Percentiles rank a stretch among this genome's conserved stretches.
Evolutionary conservation across 2,329 filamentous ascomycete genomes (phyloP).

Genomic region (Botrytis porri): DNA sequence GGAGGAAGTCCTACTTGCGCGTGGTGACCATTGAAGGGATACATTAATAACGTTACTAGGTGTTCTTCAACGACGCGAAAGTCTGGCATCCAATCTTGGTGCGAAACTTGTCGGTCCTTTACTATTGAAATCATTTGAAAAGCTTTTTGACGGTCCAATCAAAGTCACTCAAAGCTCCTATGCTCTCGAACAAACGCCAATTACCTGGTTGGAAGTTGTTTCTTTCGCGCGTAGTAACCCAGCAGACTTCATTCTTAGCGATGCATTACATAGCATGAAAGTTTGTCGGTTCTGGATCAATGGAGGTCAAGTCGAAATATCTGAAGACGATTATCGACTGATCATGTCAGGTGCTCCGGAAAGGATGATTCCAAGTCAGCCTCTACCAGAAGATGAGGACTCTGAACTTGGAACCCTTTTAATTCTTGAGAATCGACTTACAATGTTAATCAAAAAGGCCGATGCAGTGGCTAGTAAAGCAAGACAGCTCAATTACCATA

Average conservation of each 20-base stretch:
- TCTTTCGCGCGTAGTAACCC: constrained; percentile 79
- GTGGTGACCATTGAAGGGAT: background rate
- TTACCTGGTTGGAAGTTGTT: constrained; percentile 84
- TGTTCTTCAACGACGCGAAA: constrained; percentile 80
- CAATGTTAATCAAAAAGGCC: constrained; percentile 73
- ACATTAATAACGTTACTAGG: constrained; percentile 44
- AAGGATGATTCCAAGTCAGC: constrained; percentile 75
- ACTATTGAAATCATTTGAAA: constrained; percentile 80
- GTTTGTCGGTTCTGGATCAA: constrained; percentile 82
- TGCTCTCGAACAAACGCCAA: constrained; percentile 57
- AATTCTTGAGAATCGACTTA: constrained; percentile 75
- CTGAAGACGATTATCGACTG: constrained; percentile 81
- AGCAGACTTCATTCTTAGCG: constrained; percentile 70
- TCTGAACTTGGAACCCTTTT: constrained; percentile 82
- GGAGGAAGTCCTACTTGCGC: background rate
- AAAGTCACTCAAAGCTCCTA: constrained; percentile 44
- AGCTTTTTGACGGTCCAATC: constrained; percentile 79
- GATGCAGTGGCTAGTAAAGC: constrained; percentile 71
- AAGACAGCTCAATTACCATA: constrained; percentile 75
- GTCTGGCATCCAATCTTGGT: constrained; percentile 79
- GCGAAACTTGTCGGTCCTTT: constrained; percentile 80
- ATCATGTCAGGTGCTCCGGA: constrained; percentile 81
- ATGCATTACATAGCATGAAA: constrained; percentile 64
- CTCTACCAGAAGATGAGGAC: constrained; percentile 80
- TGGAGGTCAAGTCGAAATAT: constrained; percentile 78